phyloP scores from a whole-genome alignment of 164 flowering plant species.

The Umbilicus rupestris region DNA sequence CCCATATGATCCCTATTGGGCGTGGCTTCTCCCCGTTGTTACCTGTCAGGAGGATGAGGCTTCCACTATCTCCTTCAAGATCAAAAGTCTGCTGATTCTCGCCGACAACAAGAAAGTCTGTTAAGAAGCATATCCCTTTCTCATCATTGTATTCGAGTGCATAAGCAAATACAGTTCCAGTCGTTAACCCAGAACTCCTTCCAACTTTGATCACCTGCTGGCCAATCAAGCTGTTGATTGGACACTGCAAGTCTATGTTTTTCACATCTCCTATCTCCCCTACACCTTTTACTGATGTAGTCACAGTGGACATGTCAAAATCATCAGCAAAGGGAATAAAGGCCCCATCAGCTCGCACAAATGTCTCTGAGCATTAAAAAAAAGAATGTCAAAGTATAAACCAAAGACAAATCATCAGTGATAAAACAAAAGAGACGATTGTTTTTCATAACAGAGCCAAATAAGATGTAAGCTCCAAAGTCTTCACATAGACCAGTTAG shows the following conservation, averaged over 20 bases:
- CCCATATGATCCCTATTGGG: constrained; percentile 77
- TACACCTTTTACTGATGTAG: constrained; percentile 51
- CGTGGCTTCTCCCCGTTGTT: constrained; percentile 46
- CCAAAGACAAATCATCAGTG: background rate
- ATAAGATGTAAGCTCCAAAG: background rate
- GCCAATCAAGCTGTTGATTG: constrained; percentile 47
- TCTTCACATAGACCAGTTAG: background rate
- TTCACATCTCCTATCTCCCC: constrained; percentile 64
- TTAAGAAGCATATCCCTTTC: constrained; percentile 61
- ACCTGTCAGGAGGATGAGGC: constrained; percentile 49
- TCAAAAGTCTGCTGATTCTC: constrained; percentile 69
- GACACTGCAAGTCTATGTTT: constrained; percentile 51
- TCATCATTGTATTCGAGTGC: constrained; percentile 73
- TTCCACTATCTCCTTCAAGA: constrained; percentile 75
- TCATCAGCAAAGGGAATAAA: constrained; percentile 69
- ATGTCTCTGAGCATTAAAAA: constrained; percentile 43
- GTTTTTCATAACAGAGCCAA: background rate
- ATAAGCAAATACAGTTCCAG: constrained; percentile 58
- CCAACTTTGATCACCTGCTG: constrained; percentile 62
- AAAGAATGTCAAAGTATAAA: background rate
- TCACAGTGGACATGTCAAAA: constrained; percentile 56
- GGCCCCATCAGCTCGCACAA: constrained; percentile 75
- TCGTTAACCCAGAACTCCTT: constrained; percentile 65
- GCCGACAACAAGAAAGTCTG: constrained; percentile 67
- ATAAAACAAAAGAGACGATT: background rate